Conservation (phyloP, 2,329 filamentous ascomycete species). For the Xylaria sp. region DNA sequence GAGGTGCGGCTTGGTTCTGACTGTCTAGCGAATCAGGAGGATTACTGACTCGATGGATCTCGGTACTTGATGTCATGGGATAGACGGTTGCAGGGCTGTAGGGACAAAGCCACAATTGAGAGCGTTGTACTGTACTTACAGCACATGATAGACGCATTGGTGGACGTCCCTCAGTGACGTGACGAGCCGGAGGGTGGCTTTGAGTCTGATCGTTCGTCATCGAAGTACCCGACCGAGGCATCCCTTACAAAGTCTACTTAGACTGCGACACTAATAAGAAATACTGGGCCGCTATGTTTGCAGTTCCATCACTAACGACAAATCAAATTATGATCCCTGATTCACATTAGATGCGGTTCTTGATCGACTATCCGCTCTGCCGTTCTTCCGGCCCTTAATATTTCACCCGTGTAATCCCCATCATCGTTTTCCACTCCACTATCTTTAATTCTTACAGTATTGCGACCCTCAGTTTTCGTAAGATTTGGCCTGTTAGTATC, state of each 20-base stretch:
- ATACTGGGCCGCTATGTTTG: constrained; percentile 5
- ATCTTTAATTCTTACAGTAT: background rate
- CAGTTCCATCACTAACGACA: background rate
- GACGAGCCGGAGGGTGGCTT: constrained; percentile 22
- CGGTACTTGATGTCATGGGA: constrained; percentile 38
- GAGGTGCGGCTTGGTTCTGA: constrained; percentile 26
- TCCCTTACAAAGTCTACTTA: constrained; percentile 13
- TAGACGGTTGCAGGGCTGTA: constrained; percentile 18
- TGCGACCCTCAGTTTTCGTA: background rate
- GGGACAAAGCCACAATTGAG: constrained; percentile 14
- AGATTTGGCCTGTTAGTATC: constrained; percentile 11
- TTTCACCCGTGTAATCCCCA: constrained; percentile 7
- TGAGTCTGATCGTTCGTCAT: constrained; percentile 34
- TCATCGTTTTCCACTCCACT: background rate
- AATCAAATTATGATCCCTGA: constrained; percentile 18
- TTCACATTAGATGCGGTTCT: constrained; percentile 20
- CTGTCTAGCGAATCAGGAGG: constrained; percentile 25
- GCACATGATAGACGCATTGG: background rate
- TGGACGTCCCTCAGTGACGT: background rate
- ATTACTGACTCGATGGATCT: constrained; percentile 29
- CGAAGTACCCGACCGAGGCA: constrained; percentile 8
- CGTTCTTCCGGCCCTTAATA: constrained; percentile 16
- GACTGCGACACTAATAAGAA: constrained; percentile 2
- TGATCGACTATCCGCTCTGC: constrained; percentile 31
- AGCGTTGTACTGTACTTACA: background rate